Percentiles rank a stretch among this genome's conserved stretches.
Conservation (phyloP, 805 yeast species). For the Ogataea nitratoaversa region DNA sequence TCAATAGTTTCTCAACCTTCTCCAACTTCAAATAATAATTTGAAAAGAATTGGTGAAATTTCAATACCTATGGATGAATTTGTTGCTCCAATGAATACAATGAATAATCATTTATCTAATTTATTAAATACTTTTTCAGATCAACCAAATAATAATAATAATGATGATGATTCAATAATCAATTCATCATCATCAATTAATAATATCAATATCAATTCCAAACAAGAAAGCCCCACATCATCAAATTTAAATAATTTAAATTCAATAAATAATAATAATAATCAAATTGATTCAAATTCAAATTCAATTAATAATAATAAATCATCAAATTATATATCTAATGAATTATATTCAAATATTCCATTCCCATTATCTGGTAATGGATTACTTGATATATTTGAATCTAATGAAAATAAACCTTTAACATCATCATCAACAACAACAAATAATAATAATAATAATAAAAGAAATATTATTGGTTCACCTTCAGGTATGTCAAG, state of each 20-base stretch:
- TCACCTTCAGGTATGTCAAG: constrained; percentile 14
- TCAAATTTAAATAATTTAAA: too few relatives aligned
- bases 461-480: constrained; percentile 10
- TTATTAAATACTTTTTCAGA: constrained; percentile 21
- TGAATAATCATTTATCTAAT: constrained; percentile 30
- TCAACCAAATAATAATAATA: background rate
- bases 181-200: too few relatives aligned
- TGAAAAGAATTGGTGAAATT: constrained; percentile 30
- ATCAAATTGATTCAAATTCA: background rate
- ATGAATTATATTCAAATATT: constrained; percentile 16
- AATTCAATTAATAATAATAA: background rate
- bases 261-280: background rate
- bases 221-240: too few relatives aligned
- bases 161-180: background rate
- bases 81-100: constrained; percentile 33
- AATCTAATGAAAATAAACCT: constrained; percentile 12
- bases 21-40: constrained; percentile 8
- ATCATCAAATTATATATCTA: background rate
- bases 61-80: constrained; percentile 33
- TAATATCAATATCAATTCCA: too few relatives aligned
- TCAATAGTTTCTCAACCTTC: too few relatives aligned
- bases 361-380: constrained; percentile 25
- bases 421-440: background rate
- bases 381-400: constrained; percentile 30
- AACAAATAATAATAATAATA: background rate